phyloP scores from a whole-genome alignment of 2,329 filamentous ascomycete genomes.

The Diaporthe destruens region DNA sequence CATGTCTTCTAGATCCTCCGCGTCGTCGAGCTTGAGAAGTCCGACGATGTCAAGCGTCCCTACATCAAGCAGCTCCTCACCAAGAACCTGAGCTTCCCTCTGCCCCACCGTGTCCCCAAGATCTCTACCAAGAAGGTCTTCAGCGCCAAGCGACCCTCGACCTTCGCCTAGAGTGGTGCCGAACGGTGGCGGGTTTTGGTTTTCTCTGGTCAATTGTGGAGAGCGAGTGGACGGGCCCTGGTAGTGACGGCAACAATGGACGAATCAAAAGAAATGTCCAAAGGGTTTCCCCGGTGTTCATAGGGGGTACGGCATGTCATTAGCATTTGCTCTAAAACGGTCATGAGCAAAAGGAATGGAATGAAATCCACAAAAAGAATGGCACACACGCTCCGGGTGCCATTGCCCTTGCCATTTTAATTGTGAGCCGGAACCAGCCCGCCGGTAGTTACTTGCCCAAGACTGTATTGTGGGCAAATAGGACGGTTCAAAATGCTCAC shows the following conservation, averaged over 20 bases:
- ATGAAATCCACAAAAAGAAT: constrained; percentile 56
- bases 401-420: neutral
- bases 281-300: constrained; percentile 71
- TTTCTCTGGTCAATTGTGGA: constrained; percentile 33
- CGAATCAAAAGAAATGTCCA: constrained; percentile 43
- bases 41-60: constrained; percentile 93
- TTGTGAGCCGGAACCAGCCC: neutral
- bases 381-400: constrained; percentile 2
- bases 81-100: constrained; percentile 98
- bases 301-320: constrained; percentile 71
- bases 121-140: constrained; percentile 90
- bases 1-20: constrained; percentile 82
- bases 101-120: constrained; percentile 95
- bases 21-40: constrained; percentile 97
- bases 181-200: constrained; percentile 54
- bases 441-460: neutral
- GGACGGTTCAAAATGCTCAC: neutral
- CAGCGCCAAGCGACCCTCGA: constrained; percentile 91
- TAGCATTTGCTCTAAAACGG: constrained; percentile 67
- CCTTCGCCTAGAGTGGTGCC: constrained; percentile 86
- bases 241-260: constrained; percentile 35
- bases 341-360: constrained; percentile 52
- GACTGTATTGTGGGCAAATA: neutral
- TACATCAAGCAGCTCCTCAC: constrained; percentile 99
- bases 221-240: constrained; percentile 48